Base-by-base conservation (phyloP, 495 filamentous ascomycete species). In the Lasiosphaeria hispida region DNA sequence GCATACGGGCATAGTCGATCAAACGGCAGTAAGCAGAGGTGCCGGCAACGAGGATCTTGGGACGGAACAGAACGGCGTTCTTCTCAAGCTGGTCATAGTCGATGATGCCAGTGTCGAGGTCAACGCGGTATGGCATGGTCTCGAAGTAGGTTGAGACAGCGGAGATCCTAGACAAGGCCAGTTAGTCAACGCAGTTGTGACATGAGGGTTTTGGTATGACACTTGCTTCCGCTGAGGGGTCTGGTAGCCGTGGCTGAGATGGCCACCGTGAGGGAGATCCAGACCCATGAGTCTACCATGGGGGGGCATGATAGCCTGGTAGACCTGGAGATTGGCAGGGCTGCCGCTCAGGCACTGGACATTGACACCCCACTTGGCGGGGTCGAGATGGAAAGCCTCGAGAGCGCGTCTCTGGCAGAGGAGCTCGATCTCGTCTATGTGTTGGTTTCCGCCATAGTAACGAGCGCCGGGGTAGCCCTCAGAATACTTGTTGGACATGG, bases 361-460 rank as follows among this genome's bases (percentile, higher is more conserved):
- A 70, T 99, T 99, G 80, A 99, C 94, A 67, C 95, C 94, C 94
- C 94, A 99, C 77, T 94, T 89, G 65, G 86, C 85, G 17, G 85
- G 61, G 73, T 96, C 88, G 38, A 96, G 79, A 65, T 87, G 81
- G 81, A 97, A 99, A 37, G 94, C 90, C 79, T 92, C 80, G 59
- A 97, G 86, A 63, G 94, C 94, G 75, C 94, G 91, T 75, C 83
- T 83, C 83, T 99, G 94, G 85, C 94, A 99, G 52, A 92, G 91
- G 58, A 89, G 82, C 82, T 99, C 94, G 69, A 97, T 91, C 70
- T 86, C 80, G 74, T 99, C 94, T 59, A 99, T 99, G 82, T 96
- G 91, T 81, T 99, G 85, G 80, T 97, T 99, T 65, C 94, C 94
- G 73, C 95, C 95, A 72, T 99, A 99, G 84, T 99, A 99, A 73